Conservation (phyloP, 2,329 filamentous ascomycete species). For the Penicillium sp. region DNA sequence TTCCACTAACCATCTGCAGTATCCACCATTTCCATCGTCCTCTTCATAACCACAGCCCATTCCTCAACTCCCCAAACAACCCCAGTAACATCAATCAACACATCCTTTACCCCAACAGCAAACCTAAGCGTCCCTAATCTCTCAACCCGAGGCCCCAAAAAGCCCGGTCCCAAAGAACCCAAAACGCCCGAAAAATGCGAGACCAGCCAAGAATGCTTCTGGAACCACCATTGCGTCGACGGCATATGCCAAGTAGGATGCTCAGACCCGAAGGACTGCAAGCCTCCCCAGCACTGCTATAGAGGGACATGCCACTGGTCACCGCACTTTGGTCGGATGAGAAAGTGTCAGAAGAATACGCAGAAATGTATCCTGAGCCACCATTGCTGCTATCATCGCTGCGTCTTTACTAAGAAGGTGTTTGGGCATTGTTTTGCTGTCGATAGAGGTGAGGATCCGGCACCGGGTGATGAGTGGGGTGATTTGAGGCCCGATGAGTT, state of each 20-base stretch:
- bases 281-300: neutral
- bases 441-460: neutral
- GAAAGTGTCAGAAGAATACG: neutral
- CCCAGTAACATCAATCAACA: neutral
- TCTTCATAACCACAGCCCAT: neutral
- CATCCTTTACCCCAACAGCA: neutral
- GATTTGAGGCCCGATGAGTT: neutral
- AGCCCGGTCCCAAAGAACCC: neutral
- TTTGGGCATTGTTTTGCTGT: neutral
- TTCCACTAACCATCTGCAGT: neutral
- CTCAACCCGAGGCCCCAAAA: neutral
- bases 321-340: neutral
- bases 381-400: neutral
- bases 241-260: neutral
- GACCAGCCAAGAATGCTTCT: neutral
- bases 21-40: neutral
- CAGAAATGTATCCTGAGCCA: neutral
- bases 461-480: neutral
- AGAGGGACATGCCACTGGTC: neutral
- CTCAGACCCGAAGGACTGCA: neutral
- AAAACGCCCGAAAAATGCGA: neutral
- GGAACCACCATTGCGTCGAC: neutral
- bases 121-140: neutral
- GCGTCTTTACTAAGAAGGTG: neutral
- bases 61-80: neutral